Conservation (phyloP, 345 rosid species). For the Boechera divaricarpa region DNA sequence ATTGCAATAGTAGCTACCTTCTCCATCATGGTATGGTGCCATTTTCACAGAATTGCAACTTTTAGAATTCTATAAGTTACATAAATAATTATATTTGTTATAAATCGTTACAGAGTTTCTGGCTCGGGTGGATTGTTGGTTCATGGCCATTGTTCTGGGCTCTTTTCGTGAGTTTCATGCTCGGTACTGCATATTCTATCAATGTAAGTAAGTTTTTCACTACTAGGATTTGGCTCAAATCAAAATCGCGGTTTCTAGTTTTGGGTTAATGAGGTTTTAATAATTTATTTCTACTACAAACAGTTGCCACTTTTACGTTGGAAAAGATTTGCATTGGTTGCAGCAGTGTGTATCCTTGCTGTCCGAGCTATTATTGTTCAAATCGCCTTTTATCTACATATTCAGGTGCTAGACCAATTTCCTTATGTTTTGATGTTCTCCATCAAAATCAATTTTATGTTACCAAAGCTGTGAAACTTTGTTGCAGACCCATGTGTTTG, state of each 20-base stretch:
- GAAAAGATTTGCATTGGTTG: slow-evolving; percentile 93
- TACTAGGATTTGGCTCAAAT: slow-evolving; percentile 1
- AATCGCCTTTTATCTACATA: slow-evolving; percentile 86
- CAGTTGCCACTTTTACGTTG: slow-evolving; percentile 91
- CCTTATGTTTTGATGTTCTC: slow-evolving; percentile 6
- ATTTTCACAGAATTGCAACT: background rate
- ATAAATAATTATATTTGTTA: background rate
- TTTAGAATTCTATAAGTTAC: background rate
- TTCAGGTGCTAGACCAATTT: slow-evolving; percentile 61
- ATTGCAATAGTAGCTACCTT: slow-evolving; percentile 63
- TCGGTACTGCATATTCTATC: slow-evolving; percentile 95
- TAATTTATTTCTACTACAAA: slow-evolving; percentile 21
- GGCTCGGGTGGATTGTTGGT: slow-evolving; percentile 85
- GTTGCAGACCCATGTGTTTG: slow-evolving; percentile 73
- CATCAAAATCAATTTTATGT: background rate
- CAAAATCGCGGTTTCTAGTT: background rate
- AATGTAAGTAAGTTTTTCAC: slow-evolving; percentile 59
- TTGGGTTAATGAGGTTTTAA: slow-evolving; percentile 4
- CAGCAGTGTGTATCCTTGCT: slow-evolving; percentile 93
- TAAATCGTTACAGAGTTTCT: slow-evolving; percentile 66
- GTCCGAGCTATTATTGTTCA: slow-evolving; percentile 96
- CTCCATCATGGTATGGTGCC: slow-evolving; percentile 69
- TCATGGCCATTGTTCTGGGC: slow-evolving; percentile 99
- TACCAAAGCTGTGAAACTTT: slow-evolving; percentile 19
- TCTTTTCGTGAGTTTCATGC: slow-evolving; percentile 84